Base-by-base conservation (phyloP, 2,329 filamentous ascomycete species). In the Zymoseptoria crescenta region DNA sequence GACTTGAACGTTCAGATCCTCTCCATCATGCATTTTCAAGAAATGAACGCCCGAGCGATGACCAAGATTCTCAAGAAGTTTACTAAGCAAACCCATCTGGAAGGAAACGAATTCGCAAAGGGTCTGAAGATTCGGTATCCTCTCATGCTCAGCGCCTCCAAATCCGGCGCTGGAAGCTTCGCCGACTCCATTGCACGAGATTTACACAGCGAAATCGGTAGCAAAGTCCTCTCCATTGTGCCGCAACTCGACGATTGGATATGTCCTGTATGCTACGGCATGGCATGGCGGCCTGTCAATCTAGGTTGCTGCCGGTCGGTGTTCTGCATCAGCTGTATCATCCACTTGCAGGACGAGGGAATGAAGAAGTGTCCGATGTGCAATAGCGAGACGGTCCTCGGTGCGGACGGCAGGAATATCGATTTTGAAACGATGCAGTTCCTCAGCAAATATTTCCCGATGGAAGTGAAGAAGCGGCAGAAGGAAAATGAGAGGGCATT, bases 41-140 rank as follows among this genome's bases (percentile, higher is more conserved):
- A 94, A 70, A 85, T 95, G 64, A 95, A 96, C 68, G 83, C 84
- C 64, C 82, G 82, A 29, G 91, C 91, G 0, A 84, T 94, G 67
- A 78, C 78, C 35, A 96, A 96, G 73, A 96, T 96, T 55, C 75
- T 96, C 56, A 96, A 96, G 73, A 96, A 91, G 85, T 96, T 96
- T 70, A 89, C 94, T 74, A 96, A 96, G 74, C 83, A 85, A 59
- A 96, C 91, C 1, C 84, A 87, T 0, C 78, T 95, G 20, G 85
- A 87, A 27, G 85, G 65, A 9, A 61, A 69, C 27, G 41, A 60
- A 6, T 72, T 72, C 55, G 56, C 69, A 49, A 62, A 61, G 2
- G 64, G 60, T 10, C 60, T 72, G 13, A 57, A 64, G 24, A 57
- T 60, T 53, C 65, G 65, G 21, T 69, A 70, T 55, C 69, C 70